phyloP scores from a whole-genome alignment of 768 basidiomycete genomes.

The Kwoniella newhampshirensis region DNA sequence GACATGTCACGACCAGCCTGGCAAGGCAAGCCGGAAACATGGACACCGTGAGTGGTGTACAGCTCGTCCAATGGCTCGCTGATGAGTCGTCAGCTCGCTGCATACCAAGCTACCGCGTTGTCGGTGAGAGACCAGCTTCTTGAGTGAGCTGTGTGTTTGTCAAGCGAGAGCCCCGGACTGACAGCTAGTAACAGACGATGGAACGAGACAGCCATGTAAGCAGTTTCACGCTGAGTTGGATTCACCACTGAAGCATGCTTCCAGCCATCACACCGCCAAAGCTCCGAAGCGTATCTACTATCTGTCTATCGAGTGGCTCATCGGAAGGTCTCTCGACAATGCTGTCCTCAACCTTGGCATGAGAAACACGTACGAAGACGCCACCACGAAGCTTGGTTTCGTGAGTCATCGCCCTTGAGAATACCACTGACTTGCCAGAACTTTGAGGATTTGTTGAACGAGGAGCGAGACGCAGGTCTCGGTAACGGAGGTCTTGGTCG shows the following conservation, averaged over 20 bases:
- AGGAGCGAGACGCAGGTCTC: constrained; percentile 89
- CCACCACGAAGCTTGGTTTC: constrained; percentile 78
- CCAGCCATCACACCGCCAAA: constrained; percentile 49
- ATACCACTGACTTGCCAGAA: constrained; percentile 44
- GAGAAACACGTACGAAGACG: constrained; percentile 69
- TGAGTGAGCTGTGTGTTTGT: too few relatives aligned
- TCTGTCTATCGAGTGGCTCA: constrained; percentile 80
- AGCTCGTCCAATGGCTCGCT: too few relatives aligned
- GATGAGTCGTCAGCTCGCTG: constrained; percentile 60
- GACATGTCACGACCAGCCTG: constrained; percentile 62
- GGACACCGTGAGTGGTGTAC: constrained; percentile 55
- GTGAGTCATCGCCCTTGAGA: constrained; percentile 18
- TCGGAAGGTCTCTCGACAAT: constrained; percentile 58
- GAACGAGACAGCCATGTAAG: constrained; percentile 69
- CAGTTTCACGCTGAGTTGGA: neutral
- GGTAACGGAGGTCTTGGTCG: constrained; percentile 96
- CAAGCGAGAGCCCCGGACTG: too few relatives aligned
- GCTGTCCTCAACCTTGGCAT: constrained; percentile 85
- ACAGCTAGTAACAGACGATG: constrained; percentile 58
- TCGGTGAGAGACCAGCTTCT: constrained; percentile 85
- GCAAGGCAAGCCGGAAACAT: constrained; percentile 89
- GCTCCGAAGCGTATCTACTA: constrained; percentile 66
- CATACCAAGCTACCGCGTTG: constrained; percentile 87
- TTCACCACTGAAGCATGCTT: constrained; percentile 11
- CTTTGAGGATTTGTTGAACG: constrained; percentile 79